phyloP scores from a whole-genome alignment of 1,284 basidiomycete species.

The Mycosarcoma maydis region DNA sequence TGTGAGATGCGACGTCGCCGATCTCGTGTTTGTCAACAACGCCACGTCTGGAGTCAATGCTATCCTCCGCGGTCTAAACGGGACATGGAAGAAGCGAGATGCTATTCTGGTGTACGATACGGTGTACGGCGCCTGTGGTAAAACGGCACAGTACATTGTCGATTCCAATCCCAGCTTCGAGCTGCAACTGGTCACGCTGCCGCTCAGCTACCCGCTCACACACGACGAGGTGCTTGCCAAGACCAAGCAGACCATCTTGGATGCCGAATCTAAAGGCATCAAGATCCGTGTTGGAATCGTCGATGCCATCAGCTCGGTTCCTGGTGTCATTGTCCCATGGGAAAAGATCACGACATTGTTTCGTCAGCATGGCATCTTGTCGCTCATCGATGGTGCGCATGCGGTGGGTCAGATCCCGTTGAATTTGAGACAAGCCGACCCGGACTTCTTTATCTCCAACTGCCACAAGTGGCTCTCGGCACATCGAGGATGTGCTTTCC shows the following conservation, averaged over 20 bases:
- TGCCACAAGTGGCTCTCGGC: constrained; percentile 70
- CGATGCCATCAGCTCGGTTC: constrained; percentile 78
- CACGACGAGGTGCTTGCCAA: constrained; percentile 62
- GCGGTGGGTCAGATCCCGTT: constrained; percentile 73
- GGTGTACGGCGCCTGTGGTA: constrained; percentile 61
- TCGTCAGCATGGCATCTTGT: constrained; percentile 52
- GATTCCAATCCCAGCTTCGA: constrained; percentile 50
- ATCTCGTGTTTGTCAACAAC: constrained; percentile 64
- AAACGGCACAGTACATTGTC: constrained; percentile 58
- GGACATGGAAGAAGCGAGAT: constrained; percentile 57
- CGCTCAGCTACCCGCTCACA: constrained; percentile 55
- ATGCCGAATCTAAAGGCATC: constrained; percentile 69
- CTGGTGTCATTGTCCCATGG: constrained; percentile 82
- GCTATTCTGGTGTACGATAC: constrained; percentile 55
- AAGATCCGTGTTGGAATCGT: constrained; percentile 84
- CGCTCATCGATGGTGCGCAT: constrained; percentile 80
- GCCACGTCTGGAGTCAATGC: constrained; percentile 65
- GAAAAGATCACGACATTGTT: constrained; percentile 71
- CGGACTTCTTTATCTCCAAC: constrained; percentile 64
- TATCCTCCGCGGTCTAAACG: constrained; percentile 54
- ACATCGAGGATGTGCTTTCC: constrained; percentile 76
- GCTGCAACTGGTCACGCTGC: constrained; percentile 55
- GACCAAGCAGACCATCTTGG: constrained; percentile 27
- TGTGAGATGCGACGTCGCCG: constrained; percentile 22
- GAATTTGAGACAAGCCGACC: constrained; percentile 59